A percentile compares a stretch with the other conserved stretches of the same genome.
phyloP scores from a whole-genome alignment of 129 eudicot genomes.

The Kitagawia praeruptora region DNA sequence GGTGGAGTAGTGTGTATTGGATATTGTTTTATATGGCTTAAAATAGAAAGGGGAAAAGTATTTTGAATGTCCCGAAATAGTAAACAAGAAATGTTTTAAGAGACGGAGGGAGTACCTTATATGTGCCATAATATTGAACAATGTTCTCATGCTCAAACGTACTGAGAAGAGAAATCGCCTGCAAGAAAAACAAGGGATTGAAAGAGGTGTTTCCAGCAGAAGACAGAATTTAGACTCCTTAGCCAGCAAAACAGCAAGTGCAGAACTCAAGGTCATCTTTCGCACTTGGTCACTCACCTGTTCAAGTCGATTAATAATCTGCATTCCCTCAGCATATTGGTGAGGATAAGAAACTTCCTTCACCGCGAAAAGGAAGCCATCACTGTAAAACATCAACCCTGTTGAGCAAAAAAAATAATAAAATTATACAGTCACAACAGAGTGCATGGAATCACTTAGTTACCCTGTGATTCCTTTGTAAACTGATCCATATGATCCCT shows the following conservation, averaged over 20 bases:
- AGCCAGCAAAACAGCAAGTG: not conserved
- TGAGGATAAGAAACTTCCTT: slow-evolving; percentile 85
- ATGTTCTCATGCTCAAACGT: slow-evolving; percentile 71
- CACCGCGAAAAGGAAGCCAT: slow-evolving; percentile 74
- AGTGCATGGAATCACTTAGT: not conserved
- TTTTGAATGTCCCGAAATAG: no score
- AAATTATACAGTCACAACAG: not conserved
- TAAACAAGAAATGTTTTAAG: no score
- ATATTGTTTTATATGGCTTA: no score
- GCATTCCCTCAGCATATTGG: slow-evolving; percentile 56
- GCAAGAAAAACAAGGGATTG: slow-evolving; percentile 12
- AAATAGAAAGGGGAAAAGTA: no score
- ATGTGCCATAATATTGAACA: slow-evolving; percentile 73
- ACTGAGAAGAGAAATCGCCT: slow-evolving; percentile 77
- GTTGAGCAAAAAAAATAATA: not conserved
- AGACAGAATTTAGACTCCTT: not conserved
- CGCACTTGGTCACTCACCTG: slow-evolving; percentile 33
- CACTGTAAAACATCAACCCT: slow-evolving; percentile 33
- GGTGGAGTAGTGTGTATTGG: no score
- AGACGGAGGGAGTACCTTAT: no score
- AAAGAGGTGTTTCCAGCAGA: not conserved
- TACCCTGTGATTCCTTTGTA: slow-evolving; percentile 87
- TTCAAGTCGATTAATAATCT: slow-evolving; percentile 66
- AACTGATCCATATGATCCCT: slow-evolving; percentile 86
- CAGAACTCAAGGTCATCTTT: not conserved